Evolutionary conservation across 306 rosid genomes (phyloP), one percentile per base, ranked within the genome.

Genomic region (Urtica urens): DNA sequence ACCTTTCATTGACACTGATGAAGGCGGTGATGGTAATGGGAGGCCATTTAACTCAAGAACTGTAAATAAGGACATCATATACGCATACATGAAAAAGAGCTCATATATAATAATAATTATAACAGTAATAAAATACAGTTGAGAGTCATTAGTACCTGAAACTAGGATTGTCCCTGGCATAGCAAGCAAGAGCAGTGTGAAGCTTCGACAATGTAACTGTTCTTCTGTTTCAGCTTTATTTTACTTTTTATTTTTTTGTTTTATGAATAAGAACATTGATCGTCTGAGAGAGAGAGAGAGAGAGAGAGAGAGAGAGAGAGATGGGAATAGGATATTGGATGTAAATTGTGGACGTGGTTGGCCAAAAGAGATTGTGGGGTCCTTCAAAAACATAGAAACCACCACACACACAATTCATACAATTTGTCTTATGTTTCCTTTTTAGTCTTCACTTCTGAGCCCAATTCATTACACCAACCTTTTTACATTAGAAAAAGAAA

Each of bases 131-230:
- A 66, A 57, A 27, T 26, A 46, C 25, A 65, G 50, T 44, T 24
- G 47, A n/a, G 48, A 19, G 43, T 3, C 10, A 39, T 42, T 38
- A 34, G 49, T 69, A 85, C 99, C 99, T 75, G 99, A 85, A 69
- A 85, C 79, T 60, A 58, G 26, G 66, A 90, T 81, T 18, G 74
- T 81, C 73, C 99, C 99, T 47, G 99, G 99, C 99, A 90, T 88
- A 63, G 64, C 43, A 64, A 29, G 23, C 11, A 9, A 51, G 21
- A 30, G 29, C 28, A 43, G 0, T 47, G 30, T 11, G 20, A 23
- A 23, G 48, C 21, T 26, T 17, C 14, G 61, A 37, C 46, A 38
- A n/a, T 15, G 16, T 22, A 48, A 47, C 47, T 59, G 30, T 16
- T 48, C 22, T 17, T 29, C 33, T 28, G 33, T 4, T 28, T n/a